Conservation (phyloP, 495 filamentous ascomycete genomes). For the Podospora tetraspora region DNA sequence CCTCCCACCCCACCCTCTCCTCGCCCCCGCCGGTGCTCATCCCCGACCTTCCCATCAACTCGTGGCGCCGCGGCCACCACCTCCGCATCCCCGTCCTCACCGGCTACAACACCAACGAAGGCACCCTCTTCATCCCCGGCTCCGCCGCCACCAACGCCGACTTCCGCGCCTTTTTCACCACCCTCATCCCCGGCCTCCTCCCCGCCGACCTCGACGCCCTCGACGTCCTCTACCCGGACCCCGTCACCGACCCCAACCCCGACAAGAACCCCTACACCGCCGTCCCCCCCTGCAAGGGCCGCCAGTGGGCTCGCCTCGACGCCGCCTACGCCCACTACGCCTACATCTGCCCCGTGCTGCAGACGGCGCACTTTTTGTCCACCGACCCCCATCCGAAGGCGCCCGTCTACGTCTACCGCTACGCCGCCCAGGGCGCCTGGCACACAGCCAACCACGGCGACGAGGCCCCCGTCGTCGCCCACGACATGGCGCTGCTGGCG, state of each 20-base stretch:
- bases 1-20: conserved; percentile 8
- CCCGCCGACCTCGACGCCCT: conserved; percentile 45
- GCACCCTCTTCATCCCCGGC: conserved; percentile 53
- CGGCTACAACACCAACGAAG: conserved; percentile 63
- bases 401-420: conserved; percentile 54
- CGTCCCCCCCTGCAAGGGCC: conserved; percentile 39
- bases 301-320: conserved; percentile 56
- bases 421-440: conserved; percentile 45
- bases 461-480: conserved; percentile 53
- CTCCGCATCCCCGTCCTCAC: conserved; percentile 59
- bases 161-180: conserved; percentile 52
- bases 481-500: conserved; percentile 39
- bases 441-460: conserved; percentile 57
- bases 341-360: conserved; percentile 59
- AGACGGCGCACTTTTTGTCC: conserved; percentile 51
- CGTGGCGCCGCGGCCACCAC: conserved; percentile 48
- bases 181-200: conserved; percentile 49
- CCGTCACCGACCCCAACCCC: conserved; percentile 23
- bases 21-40: conserved; percentile 40
- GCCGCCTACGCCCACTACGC: conserved; percentile 63
- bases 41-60: conserved; percentile 49
- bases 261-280: conserved; percentile 22
- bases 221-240: conserved; percentile 54
- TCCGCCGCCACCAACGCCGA: conserved; percentile 39
- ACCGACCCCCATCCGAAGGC: conserved; percentile 6